Evolutionary conservation across 139 green algal genomes (phyloP).

Genomic region (Picochlorum sp.): DNA sequence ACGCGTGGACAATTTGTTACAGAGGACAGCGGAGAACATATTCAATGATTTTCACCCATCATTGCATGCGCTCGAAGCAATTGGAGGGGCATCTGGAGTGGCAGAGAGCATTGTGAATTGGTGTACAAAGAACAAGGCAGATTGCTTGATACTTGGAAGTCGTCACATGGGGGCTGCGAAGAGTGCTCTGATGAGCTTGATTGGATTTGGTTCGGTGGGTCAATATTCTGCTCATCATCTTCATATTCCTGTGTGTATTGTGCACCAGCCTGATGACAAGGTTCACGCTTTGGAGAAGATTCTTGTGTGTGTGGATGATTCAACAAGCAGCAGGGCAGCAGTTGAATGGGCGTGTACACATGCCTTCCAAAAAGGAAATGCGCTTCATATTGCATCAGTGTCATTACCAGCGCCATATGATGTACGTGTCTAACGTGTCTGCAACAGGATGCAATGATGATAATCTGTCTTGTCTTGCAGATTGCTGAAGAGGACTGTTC

Average conservation of each 20-base stretch:
- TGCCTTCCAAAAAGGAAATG: constrained; percentile 25
- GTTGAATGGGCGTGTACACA: constrained; percentile 35
- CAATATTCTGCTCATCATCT: constrained; percentile 47
- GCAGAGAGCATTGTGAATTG: constrained; percentile 39
- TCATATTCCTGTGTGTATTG: constrained; percentile 33
- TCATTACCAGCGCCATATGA: constrained; percentile 40
- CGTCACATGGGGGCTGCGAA: constrained; percentile 27
- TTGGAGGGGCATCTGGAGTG: constrained; percentile 26
- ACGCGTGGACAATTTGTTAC: constrained; percentile 3
- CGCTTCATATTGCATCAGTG: constrained; percentile 47
- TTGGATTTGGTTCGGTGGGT: constrained; percentile 48
- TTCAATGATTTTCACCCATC: neutral
- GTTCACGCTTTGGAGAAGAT: constrained; percentile 13
- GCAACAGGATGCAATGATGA: no score
- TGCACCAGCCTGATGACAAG: constrained; percentile 15
- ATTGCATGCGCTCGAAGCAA: constrained; percentile 7
- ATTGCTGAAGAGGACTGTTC: constrained; percentile 13
- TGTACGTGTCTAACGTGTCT: constrained; percentile 22
- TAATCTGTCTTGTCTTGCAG: no score
- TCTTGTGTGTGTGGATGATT: constrained; percentile 27
- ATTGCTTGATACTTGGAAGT: constrained; percentile 47
- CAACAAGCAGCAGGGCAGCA: constrained; percentile 9
- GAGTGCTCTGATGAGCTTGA: constrained; percentile 37
- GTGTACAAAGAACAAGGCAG: constrained; percentile 15
- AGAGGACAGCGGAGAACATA: neutral